A percentile compares a stretch with the other conserved stretches of the same genome.
Evolutionary conservation across 2,329 filamentous ascomycete genomes (phyloP).

Genomic region (Eutypella sp.): DNA sequence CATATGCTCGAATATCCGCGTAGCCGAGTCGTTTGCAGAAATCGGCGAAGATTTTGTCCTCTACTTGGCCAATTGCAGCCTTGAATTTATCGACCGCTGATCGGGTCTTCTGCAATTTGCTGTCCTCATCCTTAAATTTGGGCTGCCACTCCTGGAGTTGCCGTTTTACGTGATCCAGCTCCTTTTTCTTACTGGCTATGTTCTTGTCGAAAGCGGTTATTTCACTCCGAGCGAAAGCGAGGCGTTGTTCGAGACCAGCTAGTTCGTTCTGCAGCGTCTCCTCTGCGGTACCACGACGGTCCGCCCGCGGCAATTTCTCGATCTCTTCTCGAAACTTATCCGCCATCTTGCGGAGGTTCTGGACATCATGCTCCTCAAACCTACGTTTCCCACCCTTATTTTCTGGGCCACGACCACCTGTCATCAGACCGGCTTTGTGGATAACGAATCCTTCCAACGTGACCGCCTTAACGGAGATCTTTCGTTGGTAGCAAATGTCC

Average conservation of each 20-base stretch:
- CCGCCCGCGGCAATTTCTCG: slow-evolving; percentile 71
- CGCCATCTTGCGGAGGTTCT: slow-evolving; percentile 72
- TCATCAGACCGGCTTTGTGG: slow-evolving; percentile 94
- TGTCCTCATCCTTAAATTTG: slow-evolving; percentile 69
- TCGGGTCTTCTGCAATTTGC: slow-evolving; percentile 57
- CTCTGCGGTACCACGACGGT: slow-evolving; percentile 71
- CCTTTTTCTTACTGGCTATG: slow-evolving; percentile 75
- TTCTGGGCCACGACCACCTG: slow-evolving; percentile 78
- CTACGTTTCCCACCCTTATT: slow-evolving; percentile 70
- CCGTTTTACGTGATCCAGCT: slow-evolving; percentile 66
- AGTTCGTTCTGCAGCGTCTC: slow-evolving; percentile 78
- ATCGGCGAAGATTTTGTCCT: slow-evolving; percentile 78
- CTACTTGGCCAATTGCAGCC: slow-evolving; percentile 68
- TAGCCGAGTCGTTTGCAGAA: slow-evolving; percentile 90
- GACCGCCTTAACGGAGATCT: slow-evolving; percentile 87
- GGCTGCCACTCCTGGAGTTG: slow-evolving; percentile 73
- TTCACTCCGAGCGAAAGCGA: slow-evolving; percentile 69
- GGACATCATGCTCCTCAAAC: slow-evolving; percentile 86
- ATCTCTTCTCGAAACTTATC: slow-evolving; percentile 75
- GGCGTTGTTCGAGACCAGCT: slow-evolving; percentile 70
- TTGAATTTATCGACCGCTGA: slow-evolving; percentile 48
- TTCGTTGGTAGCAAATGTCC: slow-evolving; percentile 78
- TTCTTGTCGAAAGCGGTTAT: slow-evolving; percentile 76
- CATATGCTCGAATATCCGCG: slow-evolving; percentile 84
- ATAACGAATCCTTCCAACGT: slow-evolving; percentile 95